A percentile compares a stretch with the other conserved stretches of the same genome.
Conservation (phyloP, 2,329 filamentous ascomycete genomes). For the Fusarium brachygibbosum region DNA sequence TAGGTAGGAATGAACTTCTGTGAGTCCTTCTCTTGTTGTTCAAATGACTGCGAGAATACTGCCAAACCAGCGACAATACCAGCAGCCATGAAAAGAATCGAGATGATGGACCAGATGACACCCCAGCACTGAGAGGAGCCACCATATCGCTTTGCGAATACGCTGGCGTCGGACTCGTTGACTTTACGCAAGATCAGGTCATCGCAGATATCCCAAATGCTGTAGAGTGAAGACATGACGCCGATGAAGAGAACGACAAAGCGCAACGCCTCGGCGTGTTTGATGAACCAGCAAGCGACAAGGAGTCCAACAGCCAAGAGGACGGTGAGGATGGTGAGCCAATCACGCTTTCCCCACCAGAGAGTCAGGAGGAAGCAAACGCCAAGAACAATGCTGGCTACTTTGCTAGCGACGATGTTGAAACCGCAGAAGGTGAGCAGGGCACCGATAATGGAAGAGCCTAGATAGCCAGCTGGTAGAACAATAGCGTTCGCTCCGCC, state of each 20-base stretch:
- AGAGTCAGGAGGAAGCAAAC: conserved; percentile 83
- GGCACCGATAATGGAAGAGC: conserved; percentile 81
- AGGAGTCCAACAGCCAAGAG: conserved; percentile 77
- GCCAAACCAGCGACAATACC: conserved; percentile 83
- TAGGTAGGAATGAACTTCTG: conserved; percentile 72
- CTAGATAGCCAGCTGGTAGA: conserved; percentile 82
- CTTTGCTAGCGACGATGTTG: conserved; percentile 83
- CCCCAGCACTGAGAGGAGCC: conserved; percentile 87
- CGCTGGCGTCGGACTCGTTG: conserved; percentile 82
- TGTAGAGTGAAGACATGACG: conserved; percentile 85
- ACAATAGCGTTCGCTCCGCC: conserved; percentile 79
- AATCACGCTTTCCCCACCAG: conserved; percentile 85
- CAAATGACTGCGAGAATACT: conserved; percentile 78
- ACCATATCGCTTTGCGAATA: conserved; percentile 82
- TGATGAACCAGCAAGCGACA: conserved; percentile 84
- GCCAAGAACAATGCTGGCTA: conserved; percentile 80
- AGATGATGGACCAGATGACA: conserved; percentile 81
- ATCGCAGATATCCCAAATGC: conserved; percentile 88
- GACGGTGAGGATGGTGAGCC: conserved; percentile 80
- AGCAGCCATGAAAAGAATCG: conserved; percentile 76
- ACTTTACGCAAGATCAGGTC: conserved; percentile 85
- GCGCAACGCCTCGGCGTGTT: conserved; percentile 78
- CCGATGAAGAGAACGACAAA: conserved; percentile 85
- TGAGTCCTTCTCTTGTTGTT: conserved; percentile 77
- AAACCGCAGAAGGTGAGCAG: conserved; percentile 85